Conservation (phyloP, 768 basidiomycete genomes). For the Pholiota microspora region DNA sequence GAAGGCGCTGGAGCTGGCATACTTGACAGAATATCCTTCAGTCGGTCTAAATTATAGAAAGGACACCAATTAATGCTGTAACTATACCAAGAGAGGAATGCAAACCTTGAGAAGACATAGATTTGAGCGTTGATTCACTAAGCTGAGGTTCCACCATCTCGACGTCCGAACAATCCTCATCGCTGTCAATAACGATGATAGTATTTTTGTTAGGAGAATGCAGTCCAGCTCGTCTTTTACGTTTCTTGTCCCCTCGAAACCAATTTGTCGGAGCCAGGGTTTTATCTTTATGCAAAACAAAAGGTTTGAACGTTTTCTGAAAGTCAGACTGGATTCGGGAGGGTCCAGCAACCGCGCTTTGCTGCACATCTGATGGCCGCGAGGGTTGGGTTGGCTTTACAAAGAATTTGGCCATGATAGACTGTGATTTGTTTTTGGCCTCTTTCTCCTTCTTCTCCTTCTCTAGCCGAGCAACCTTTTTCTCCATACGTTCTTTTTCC, state of each 20-base stretch:
- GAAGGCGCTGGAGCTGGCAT: slow-evolving; percentile 28
- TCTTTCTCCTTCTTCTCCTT: slow-evolving; percentile 72
- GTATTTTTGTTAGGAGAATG: slow-evolving; percentile 30
- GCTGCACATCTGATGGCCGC: slow-evolving; percentile 22
- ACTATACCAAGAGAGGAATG: background rate
- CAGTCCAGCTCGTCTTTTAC: slow-evolving; percentile 17
- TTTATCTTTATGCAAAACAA: slow-evolving; percentile 73
- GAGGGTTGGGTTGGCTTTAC: slow-evolving; percentile 49
- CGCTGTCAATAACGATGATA: slow-evolving; percentile 62
- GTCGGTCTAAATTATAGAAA: slow-evolving; percentile 30
- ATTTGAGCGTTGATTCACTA: slow-evolving; percentile 23
- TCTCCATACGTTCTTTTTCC: slow-evolving; percentile 70
- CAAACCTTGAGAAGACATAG: slow-evolving; percentile 42
- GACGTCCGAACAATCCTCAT: slow-evolving; percentile 29
- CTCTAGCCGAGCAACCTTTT: slow-evolving; percentile 65
- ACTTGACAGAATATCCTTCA: slow-evolving; percentile 33
- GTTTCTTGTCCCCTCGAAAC: slow-evolving; percentile 43
- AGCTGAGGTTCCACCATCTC: slow-evolving; percentile 24
- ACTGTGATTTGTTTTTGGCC: slow-evolving; percentile 69
- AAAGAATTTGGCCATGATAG: slow-evolving; percentile 79
- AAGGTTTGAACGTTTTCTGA: slow-evolving; percentile 74
- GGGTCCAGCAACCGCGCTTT: slow-evolving; percentile 32
- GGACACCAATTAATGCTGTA: background rate
- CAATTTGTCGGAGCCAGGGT: slow-evolving; percentile 72
- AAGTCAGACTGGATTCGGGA: slow-evolving; percentile 58